Base-by-base conservation (phyloP, 2,329 filamentous ascomycete genomes). In the Penicillium glabrum region DNA sequence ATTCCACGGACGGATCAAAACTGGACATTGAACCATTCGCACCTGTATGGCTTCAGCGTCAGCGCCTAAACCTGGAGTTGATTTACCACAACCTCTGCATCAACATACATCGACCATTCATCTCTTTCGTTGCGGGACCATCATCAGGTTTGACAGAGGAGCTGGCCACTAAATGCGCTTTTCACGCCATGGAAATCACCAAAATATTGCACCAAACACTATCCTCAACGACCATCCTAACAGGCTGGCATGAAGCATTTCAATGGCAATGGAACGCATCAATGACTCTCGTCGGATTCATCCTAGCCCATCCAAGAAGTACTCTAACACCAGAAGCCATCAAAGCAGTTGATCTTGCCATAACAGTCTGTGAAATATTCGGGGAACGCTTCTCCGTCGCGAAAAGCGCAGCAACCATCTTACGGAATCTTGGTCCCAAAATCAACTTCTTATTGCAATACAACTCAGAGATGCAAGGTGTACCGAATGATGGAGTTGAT, bases 11-110 rank as follows among this genome's bases (percentile, higher is more conserved):
- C 45, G 61, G 65, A 7, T 72, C 75, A 1, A 43, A 57, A 1
- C 61, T 78, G 1, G 59, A 69, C 9, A 59, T 77, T 14, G 74
- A 78, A 50, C 61, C 59, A 31, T 75, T 73, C 35, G 69, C 72
- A 0, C 76, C 77, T 1, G 53, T 68, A 3, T 79, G 76, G 76
- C 60, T 79, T 3, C 76, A 78, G 52, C 72, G 74, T 4, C 76
- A 80, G 54, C 75, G 76, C 1, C 51, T 80, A 0, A 67, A 77
- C 14, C 67, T 79, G 11, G 77, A 79, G 56, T 58, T 77, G 5
- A 54, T 74, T 14, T 79, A 79, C 59, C 77, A 79, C 55, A 70
- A 74, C 45, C 61, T 79, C 1, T 61, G 58, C 47, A 66, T 72
- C 45, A 75, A 71, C 56, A 63, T 78, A 9, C 76, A 75, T 58